phyloP scores from a whole-genome alignment of 257 asterid species.

The Solanum dulcamara region DNA sequence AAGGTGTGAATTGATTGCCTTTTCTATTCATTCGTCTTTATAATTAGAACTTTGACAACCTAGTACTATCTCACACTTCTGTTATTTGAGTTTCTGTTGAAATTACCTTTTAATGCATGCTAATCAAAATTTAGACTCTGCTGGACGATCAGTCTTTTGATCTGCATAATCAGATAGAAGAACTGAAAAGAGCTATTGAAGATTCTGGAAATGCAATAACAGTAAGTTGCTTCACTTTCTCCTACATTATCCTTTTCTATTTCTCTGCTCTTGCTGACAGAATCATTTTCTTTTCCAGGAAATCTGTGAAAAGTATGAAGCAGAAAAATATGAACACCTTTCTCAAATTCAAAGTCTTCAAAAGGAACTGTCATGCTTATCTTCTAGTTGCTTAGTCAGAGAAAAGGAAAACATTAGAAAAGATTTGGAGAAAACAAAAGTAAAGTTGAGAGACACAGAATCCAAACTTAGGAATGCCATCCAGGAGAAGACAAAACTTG shows the following conservation, averaged over 20 bases:
- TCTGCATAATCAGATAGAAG: constrained; percentile 43
- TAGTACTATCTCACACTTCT: background rate
- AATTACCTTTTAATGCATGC: background rate
- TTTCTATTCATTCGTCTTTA: background rate
- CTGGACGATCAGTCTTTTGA: constrained; percentile 44
- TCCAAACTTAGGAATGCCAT: constrained; percentile 70
- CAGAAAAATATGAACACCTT: constrained; percentile 41
- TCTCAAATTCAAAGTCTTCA: constrained; percentile 48
- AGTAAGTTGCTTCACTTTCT: constrained; percentile 29
- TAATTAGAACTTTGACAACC: background rate
- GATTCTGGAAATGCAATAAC: constrained; percentile 27
- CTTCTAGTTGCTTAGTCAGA: constrained; percentile 66
- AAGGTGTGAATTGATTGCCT: constrained; percentile 32
- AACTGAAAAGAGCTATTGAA: constrained; percentile 36
- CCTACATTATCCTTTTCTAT: background rate
- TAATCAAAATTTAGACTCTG: constrained; percentile 37
- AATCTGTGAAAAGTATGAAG: constrained; percentile 40
- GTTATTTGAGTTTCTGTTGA: constrained; percentile 9
- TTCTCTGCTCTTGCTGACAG: constrained; percentile 9
- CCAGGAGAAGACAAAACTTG: constrained; percentile 94
- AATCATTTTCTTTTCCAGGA: constrained; percentile 38
- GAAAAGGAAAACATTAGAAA: constrained; percentile 82
- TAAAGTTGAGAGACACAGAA: constrained; percentile 71
- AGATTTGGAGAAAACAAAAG: constrained; percentile 84
- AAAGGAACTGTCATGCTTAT: constrained; percentile 48